These are phyloP conservation scores for Dryas octopetala DNA, from an alignment of 306 rosid species.

Conservation along the genomic window DNA sequence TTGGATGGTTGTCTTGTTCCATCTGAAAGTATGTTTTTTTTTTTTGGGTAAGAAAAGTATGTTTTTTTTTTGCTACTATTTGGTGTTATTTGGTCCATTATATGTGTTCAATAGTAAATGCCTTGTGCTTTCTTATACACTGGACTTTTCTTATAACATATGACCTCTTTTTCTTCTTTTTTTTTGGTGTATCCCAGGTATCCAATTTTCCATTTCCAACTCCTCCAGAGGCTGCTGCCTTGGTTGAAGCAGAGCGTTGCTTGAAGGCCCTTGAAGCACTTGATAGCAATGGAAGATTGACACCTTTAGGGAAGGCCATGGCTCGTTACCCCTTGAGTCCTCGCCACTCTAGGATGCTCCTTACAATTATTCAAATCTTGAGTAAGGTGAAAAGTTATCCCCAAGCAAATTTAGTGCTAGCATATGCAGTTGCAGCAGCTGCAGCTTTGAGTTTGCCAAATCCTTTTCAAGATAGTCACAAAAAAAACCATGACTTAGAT, in stretches of 20 bases:
- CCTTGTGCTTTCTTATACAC: neutral
- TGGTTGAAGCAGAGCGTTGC: constrained; percentile 78
- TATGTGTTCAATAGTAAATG: neutral
- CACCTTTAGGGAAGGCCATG: constrained; percentile 71
- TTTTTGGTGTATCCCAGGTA: constrained; percentile 44
- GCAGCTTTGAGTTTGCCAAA: constrained; percentile 77
- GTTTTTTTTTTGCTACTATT: neutral
- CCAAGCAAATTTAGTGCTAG: constrained; percentile 57
- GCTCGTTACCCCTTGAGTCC: constrained; percentile 90
- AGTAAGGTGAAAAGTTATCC: constrained; percentile 39
- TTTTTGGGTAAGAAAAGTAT: too few relatives aligned
- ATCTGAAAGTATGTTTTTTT: neutral
- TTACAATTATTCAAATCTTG: constrained; percentile 60
- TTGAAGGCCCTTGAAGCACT: constrained; percentile 87
- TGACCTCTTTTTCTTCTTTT: neutral
- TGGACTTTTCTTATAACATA: neutral
- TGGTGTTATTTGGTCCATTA: constrained; percentile 10
- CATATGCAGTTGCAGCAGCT: constrained; percentile 71
- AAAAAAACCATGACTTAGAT: constrained; percentile 33
- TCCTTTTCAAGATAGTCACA: constrained; percentile 61
- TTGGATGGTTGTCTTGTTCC: constrained; percentile 6
- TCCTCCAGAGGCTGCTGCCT: constrained; percentile 56
- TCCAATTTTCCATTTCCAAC: constrained; percentile 90
- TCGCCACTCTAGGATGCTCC: constrained; percentile 91
- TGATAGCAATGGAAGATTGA: constrained; percentile 54